Conservation (phyloP, 2,329 filamentous ascomycete species). For the Colletotrichum phormii region DNA sequence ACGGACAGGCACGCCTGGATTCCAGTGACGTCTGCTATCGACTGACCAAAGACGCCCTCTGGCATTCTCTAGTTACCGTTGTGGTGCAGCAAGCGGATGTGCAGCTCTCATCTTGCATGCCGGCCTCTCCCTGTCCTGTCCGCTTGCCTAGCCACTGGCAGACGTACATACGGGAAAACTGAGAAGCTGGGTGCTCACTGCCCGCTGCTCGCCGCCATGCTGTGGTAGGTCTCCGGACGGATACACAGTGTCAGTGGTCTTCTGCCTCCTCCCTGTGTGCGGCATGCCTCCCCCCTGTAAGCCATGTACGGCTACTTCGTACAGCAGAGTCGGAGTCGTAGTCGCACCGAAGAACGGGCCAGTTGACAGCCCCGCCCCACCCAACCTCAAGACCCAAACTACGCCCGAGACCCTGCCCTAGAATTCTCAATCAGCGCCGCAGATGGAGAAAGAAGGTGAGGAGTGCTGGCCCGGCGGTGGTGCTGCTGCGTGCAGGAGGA, state of each 20-base stretch:
- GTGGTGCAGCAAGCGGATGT: not conserved
- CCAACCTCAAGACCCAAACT: not conserved
- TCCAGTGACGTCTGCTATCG: not conserved
- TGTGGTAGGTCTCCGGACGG: not conserved
- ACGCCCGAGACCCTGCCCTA: not conserved
- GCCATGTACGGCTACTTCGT: not conserved
- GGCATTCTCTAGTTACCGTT: not conserved
- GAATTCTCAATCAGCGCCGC: slow-evolving; percentile 22
- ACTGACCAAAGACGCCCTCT: not conserved
- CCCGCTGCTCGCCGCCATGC: not conserved
- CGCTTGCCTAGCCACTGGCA: too few species aligned
- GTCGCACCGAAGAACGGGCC: not conserved
- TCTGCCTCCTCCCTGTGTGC: not conserved
- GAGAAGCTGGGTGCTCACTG: not conserved
- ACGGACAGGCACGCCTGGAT: not conserved
- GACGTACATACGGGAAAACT: too few species aligned
- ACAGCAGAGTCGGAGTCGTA: not conserved
- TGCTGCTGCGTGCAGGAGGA: too few species aligned
- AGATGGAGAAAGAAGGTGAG: slow-evolving; percentile 17
- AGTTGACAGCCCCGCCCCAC: not conserved
- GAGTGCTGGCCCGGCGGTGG: slow-evolving; percentile 25
- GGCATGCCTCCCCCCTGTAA: too few species aligned
- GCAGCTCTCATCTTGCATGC: not conserved
- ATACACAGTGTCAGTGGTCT: too few species aligned
- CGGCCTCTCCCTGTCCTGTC: not conserved